A percentile compares a stretch with the other conserved stretches of the same genome.
phyloP scores from a whole-genome alignment of 805 yeast genomes.

The Lipomyces yamanashiensis region DNA sequence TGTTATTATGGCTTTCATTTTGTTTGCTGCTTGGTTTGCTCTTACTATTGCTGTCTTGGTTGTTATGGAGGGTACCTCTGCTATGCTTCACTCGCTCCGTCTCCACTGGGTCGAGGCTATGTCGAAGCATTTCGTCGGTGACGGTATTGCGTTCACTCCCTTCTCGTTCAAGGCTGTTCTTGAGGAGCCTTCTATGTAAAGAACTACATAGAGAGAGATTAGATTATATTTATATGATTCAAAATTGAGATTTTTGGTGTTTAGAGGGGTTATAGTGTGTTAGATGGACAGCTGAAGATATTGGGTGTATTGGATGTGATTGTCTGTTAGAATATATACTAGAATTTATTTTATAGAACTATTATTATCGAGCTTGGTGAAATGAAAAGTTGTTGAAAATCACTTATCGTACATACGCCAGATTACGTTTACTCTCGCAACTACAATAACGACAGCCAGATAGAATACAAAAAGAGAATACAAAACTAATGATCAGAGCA shows the following conservation, averaged over 20 bases:
- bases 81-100: conserved; percentile 98
- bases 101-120: conserved; percentile 99
- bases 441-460: background rate
- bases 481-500: conserved; percentile 63
- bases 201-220: background rate
- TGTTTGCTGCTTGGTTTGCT: conserved; percentile 94
- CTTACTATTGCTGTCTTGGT: conserved; percentile 90
- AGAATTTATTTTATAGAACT: background rate
- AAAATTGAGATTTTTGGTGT: background rate
- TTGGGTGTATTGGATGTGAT: background rate
- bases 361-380: conserved; percentile 3
- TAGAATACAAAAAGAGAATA: background rate
- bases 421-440: background rate
- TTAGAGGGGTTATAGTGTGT: conserved; percentile 5
- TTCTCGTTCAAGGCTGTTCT: conserved; percentile 60
- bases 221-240: background rate
- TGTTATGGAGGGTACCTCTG: conserved; percentile 98
- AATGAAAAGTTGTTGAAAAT: conserved; percentile 23
- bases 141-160: conserved; percentile 90
- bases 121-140: conserved; percentile 98
- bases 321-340: conserved; percentile 2
- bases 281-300: background rate
- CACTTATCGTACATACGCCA: conserved; percentile 1
- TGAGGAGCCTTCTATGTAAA: conserved; percentile 35
- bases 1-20: conserved; percentile 70